Evolutionary conservation across 169 alveolate genomes (phyloP).

Genomic region (Cryptosporidium baileyi): DNA sequence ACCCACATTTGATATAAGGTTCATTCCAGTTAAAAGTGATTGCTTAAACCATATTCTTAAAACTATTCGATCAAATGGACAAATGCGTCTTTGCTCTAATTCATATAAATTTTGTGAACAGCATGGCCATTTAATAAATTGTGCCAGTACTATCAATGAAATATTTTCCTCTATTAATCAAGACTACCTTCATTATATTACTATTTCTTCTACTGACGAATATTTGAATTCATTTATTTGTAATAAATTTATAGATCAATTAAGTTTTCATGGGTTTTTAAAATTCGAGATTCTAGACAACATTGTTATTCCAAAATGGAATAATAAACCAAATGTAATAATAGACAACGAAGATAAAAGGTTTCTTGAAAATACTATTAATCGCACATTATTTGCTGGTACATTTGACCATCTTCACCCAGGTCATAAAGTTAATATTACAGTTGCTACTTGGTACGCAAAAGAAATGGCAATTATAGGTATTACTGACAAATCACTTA

Average conservation of each 20-base stretch:
- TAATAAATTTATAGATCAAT: not conserved
- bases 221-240: not conserved
- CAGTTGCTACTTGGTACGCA: slow-evolving; percentile 72
- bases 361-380: slow-evolving; percentile 31
- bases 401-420: slow-evolving; percentile 78
- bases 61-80: slow-evolving; percentile 13
- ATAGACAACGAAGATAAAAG: not conserved
- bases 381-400: slow-evolving; percentile 74
- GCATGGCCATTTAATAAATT: slow-evolving; percentile 15
- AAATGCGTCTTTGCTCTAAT: slow-evolving; percentile 1
- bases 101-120: slow-evolving; percentile 30
- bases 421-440: slow-evolving; percentile 75
- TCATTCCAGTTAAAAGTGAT: slow-evolving; percentile 48
- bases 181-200: not conserved
- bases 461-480: slow-evolving; percentile 66
- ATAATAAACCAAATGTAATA: not conserved
- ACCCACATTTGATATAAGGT: slow-evolving; percentile 64
- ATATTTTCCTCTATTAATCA: slow-evolving; percentile 34
- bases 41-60: slow-evolving; percentile 22
- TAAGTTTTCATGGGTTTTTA: not conserved
- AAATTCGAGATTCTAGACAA: not conserved
- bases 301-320: slow-evolving; percentile 20
- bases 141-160: slow-evolving; percentile 22
- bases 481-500: slow-evolving; percentile 70
- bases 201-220: not conserved